Evolutionary conservation across 1,139 yeast species (phyloP).

Genomic region (Barnettozyma hawaiiensis): DNA sequence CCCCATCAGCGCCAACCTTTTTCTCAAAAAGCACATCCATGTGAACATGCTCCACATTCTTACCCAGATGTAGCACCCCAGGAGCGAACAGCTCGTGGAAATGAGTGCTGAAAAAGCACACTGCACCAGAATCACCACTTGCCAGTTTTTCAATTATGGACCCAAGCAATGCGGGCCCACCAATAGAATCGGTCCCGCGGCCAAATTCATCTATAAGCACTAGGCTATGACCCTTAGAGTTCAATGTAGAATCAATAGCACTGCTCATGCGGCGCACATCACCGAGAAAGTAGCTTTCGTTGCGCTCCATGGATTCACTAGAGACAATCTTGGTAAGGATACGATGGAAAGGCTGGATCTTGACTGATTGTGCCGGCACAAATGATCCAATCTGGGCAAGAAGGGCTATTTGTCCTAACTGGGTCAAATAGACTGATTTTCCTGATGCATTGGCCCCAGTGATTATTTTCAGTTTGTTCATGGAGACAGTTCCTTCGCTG

Average conservation of each 20-base stretch:
- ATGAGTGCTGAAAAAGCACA: conserved; percentile 39
- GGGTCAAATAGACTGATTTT: conserved; percentile 42
- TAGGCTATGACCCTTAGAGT: conserved; percentile 26
- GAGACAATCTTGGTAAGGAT: conserved; percentile 39
- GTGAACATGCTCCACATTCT: conserved; percentile 23
- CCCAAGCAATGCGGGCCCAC: conserved; percentile 42
- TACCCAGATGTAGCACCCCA: conserved; percentile 17
- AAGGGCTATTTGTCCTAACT: conserved; percentile 38
- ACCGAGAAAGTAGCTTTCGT: conserved; percentile 41
- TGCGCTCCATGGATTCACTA: conserved; percentile 37
- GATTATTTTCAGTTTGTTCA: conserved; percentile 29
- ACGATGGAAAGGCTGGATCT: conserved; percentile 40
- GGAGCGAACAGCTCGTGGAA: conserved; percentile 36
- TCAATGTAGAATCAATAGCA: conserved; percentile 32
- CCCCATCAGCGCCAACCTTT: conserved; percentile 5
- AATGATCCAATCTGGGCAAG: conserved; percentile 45
- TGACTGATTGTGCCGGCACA: conserved; percentile 41
- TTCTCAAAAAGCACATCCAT: conserved; percentile 28
- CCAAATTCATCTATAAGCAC: conserved; percentile 48
- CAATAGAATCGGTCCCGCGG: conserved; percentile 42
- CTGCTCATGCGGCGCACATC: conserved; percentile 29
- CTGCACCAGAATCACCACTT: conserved; percentile 24
- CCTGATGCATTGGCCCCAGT: conserved; percentile 53
- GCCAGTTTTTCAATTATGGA: conserved; percentile 31
- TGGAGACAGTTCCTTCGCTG: conserved; percentile 6